Conservation (phyloP, 208 protist species). For the Trypanosomatidae sp. region DNA sequence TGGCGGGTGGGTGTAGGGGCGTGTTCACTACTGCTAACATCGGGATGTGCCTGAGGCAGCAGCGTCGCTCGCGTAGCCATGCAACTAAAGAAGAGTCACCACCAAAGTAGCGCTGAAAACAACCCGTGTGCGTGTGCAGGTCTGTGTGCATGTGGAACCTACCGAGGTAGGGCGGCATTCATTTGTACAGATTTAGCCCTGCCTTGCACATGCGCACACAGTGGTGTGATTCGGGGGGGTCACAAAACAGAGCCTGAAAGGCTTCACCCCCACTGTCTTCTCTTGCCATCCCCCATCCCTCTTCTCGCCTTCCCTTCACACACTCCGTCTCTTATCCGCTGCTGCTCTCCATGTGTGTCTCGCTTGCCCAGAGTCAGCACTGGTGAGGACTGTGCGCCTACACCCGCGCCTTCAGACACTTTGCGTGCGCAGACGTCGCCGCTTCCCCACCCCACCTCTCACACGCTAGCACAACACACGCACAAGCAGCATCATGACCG, state of each 20-base stretch:
- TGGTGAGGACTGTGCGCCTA: background rate
- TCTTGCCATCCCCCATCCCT: background rate
- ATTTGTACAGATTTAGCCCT: no score
- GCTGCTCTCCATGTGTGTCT: constrained; percentile 5
- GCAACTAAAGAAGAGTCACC: background rate
- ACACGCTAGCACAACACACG: background rate
- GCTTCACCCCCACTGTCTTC: background rate
- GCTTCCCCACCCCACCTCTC: background rate
- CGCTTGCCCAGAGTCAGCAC: background rate
- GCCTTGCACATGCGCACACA: background rate
- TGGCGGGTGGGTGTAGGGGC: background rate
- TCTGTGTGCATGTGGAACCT: background rate
- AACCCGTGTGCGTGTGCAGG: background rate
- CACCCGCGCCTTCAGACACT: background rate
- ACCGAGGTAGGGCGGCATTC: background rate
- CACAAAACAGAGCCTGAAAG: background rate
- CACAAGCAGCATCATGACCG: constrained; percentile 47
- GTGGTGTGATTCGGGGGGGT: background rate
- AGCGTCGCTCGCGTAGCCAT: background rate
- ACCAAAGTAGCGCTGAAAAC: background rate
- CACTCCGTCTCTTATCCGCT: background rate
- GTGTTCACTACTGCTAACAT: background rate
- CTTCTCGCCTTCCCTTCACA: background rate
- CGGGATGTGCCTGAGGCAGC: background rate
- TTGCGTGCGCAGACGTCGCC: background rate